A percentile compares a stretch with the other conserved stretches of the same genome.
Conservation (phyloP, 768 basidiomycete species). For the Trametes coccinea region DNA sequence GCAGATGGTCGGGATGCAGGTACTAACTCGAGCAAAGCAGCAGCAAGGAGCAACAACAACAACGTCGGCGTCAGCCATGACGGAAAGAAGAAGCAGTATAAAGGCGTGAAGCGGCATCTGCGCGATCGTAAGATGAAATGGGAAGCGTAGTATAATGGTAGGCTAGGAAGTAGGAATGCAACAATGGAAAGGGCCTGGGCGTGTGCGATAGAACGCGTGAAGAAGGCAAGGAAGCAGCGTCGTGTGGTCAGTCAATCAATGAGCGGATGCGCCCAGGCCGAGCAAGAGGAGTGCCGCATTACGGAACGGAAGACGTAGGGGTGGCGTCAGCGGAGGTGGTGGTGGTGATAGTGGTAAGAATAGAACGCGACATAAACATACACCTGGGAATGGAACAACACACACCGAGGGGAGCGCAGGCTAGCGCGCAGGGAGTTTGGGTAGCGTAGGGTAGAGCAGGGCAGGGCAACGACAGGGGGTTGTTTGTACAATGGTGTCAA, state of each 20-base stretch:
- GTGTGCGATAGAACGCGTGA: background rate
- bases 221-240: background rate
- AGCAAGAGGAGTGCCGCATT: too few relatives aligned
- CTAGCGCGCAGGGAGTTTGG: background rate
- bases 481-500: background rate
- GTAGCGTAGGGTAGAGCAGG: too few relatives aligned
- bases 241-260: background rate
- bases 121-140: too few relatives aligned
- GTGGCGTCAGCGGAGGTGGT: background rate
- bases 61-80: too few relatives aligned
- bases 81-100: too few relatives aligned
- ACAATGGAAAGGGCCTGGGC: background rate
- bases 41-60: too few relatives aligned
- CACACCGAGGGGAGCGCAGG: background rate
- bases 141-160: background rate
- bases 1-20: too few relatives aligned
- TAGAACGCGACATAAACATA: conserved; percentile 12
- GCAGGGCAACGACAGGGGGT: background rate
- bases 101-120: too few relatives aligned
- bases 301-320: background rate
- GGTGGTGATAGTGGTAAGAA: background rate
- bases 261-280: conserved; percentile 5
- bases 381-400: background rate
- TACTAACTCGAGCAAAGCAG: too few relatives aligned
- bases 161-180: background rate